Evolutionary conservation across 345 rosid species (phyloP).

Genomic region (Clarkia xantiana): DNA sequence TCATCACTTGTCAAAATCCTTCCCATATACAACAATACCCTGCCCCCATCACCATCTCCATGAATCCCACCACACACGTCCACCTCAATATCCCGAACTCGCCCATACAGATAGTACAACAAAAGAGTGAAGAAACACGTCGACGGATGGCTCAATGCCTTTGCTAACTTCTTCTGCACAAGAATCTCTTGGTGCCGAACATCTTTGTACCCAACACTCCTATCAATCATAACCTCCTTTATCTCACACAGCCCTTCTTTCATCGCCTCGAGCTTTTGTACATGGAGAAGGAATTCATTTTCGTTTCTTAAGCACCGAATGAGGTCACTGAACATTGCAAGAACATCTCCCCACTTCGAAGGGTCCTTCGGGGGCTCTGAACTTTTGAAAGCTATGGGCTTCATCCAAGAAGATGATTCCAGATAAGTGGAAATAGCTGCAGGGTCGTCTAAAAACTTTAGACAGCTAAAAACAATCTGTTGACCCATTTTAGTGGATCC

Average conservation of each 20-base stretch:
- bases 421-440: slow-evolving; percentile 16
- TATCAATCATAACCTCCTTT: slow-evolving; percentile 52
- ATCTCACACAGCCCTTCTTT: slow-evolving; percentile 71
- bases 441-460: slow-evolving; percentile 39
- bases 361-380: slow-evolving; percentile 13
- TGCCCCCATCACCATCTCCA: slow-evolving; percentile 14
- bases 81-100: slow-evolving; percentile 49
- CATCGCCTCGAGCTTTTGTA: slow-evolving; percentile 53
- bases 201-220: slow-evolving; percentile 52
- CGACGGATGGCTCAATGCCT: slow-evolving; percentile 53
- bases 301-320: slow-evolving; percentile 32
- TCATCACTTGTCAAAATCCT: slow-evolving; percentile 46
- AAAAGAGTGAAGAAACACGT: slow-evolving; percentile 61
- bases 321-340: slow-evolving; percentile 62
- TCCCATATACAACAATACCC: slow-evolving; percentile 38
- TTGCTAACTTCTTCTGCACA: slow-evolving; percentile 40
- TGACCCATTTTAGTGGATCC: slow-evolving; percentile 34
- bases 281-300: slow-evolving; percentile 28
- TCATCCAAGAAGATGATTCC: slow-evolving; percentile 62
- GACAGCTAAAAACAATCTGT: slow-evolving; percentile 53
- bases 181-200: slow-evolving; percentile 48
- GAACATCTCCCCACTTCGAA: slow-evolving; percentile 64
- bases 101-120: slow-evolving; percentile 50
- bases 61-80: slow-evolving; percentile 53
- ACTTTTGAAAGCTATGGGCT: slow-evolving; percentile 28